Evolutionary conservation across 164 flowering plant genomes (phyloP), one percentile per base, ranked within the genome.

Genomic region (Sextonia rubra): DNA sequence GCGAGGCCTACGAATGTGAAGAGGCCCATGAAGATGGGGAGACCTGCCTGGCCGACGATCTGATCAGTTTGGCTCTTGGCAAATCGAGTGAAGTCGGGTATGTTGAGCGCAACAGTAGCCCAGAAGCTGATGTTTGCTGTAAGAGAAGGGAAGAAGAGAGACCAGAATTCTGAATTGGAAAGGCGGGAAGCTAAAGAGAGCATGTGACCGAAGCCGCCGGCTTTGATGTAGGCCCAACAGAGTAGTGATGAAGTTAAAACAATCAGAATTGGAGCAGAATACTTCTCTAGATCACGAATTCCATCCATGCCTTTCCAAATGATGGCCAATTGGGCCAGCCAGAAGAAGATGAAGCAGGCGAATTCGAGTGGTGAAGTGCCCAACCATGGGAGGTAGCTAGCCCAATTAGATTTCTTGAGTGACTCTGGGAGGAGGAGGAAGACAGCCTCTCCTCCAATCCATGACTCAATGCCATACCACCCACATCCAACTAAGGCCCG

Each of bases 1-100:
- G 99, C 99, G 6, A 94, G 82, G 55, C 99, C 99, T 5, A 89
- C 97, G 68, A 92, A 91, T 18, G 99, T 92, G 80, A 92, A 94
- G 23, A 79, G 78, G 0, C 97, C 97, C 97, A 90, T 91, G 86
- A 90, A 91, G 64, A 94, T 72, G 27, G 99, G 99, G 3, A 94
- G 85, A 37, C 97, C 97, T 0, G 75, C 77, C 23, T 92, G 97
- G 20, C 99, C 99, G 0, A 94, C 71, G 30, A 94, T 78, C 76
- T 94, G 99, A 77, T 90, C 99, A 0, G 68, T 82, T 68, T 94
- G 97, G 76, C 71, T 80, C 78, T 82, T 89, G 63, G 97, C 92
- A 48, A 82, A 91, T 0, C 99, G 80, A 12, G 99, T 89, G 80
- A 94, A 94, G 77, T 94, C 99, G 0, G 97, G 94, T 30, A 94